These are phyloP conservation scores for Hydnomerulius pinastri DNA, from an alignment of 768 basidiomycete species.

Conservation along the genomic window DNA sequence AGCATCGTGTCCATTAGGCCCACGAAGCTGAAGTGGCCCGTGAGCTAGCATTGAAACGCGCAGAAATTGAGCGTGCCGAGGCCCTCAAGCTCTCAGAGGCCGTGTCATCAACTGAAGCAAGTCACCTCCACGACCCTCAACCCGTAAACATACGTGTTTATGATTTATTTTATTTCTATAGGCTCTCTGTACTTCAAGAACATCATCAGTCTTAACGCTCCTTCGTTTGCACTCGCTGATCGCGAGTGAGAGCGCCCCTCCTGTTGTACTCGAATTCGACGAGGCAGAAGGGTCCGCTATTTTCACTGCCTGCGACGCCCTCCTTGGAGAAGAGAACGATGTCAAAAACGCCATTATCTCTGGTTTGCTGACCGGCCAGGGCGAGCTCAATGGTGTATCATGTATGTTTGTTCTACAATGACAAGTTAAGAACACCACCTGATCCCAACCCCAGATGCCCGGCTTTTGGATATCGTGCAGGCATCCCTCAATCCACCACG, in stretches of 20 bases:
- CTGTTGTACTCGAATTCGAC: conserved; percentile 44
- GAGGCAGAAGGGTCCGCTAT: conserved; percentile 58
- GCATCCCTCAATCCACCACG: conserved; percentile 52
- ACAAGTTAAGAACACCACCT: conserved; percentile 4
- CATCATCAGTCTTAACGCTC: conserved; percentile 56
- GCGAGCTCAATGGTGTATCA: conserved; percentile 60
- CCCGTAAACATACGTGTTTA: neutral
- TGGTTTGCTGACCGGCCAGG: conserved; percentile 57
- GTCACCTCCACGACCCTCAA: conserved; percentile 3
- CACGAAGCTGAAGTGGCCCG: conserved; percentile 65
- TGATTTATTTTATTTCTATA: conserved; percentile 27
- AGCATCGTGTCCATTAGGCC: conserved; percentile 37
- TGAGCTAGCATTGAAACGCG: conserved; percentile 54
- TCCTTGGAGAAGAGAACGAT: conserved; percentile 58
- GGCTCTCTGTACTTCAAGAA: conserved; percentile 45
- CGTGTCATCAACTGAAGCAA: conserved; percentile 61
- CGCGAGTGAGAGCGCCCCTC: conserved; percentile 44
- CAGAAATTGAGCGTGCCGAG: conserved; percentile 58
- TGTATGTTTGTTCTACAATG: conserved; percentile 47
- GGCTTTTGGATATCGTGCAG: conserved; percentile 58
- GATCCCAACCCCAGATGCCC: conserved; percentile 49
- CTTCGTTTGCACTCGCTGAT: conserved; percentile 59
- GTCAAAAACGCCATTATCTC: conserved; percentile 51
- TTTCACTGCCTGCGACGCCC: conserved; percentile 49
- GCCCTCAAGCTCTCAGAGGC: conserved; percentile 56